Evolutionary conservation across 148 eudicot genomes (phyloP), one percentile per base, ranked within the genome.

Genomic region (Dysphania ambrosioides): DNA sequence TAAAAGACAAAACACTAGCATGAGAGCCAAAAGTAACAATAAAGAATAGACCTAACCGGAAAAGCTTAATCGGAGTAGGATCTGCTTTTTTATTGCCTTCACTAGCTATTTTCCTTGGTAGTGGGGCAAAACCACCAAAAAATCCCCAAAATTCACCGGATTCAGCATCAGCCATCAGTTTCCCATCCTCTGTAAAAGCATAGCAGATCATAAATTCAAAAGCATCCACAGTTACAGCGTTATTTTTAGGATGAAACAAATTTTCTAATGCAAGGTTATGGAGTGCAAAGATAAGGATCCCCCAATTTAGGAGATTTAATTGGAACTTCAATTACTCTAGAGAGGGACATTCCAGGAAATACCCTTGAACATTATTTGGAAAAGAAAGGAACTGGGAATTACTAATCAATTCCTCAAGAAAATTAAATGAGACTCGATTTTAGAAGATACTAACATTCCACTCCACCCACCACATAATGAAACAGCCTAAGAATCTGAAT

Each of bases 81-180:
- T 81, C 87, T 35, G 80, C 51, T 73, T 60, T 70, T 70, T 84
- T 89, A 24, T 79, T 75, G 44, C 81, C 88, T 51, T 88, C 87
- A 53, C 47, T 83, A 44, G 90, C 80, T 80, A 88, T 66, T 88
- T 93, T 93, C 79, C 93, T 90, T 26, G 99, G 97, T 57, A 95
- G 86, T 26, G 99, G 99, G 70, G 99, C 99, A 92, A 92, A 95
- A 42, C 99, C 99, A 79, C 99, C 99, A 85, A 95, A 95, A 64
- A 95, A 87, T 9, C 90, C 97, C 99, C 99, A 95, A 77, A 95
- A 95, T 82, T 95, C 99, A 77, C 99, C 99, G 72, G 93, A 85
- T 62, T 92, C 99, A 77, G 94, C 88, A 84, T 92, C 97, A 77
- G 97, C 96, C 97, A 95, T 89, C 83, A 95, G 68, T 72, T 78